Evolutionary conservation across 768 basidiomycete genomes (phyloP), one percentile per base, ranked within the genome.

Genomic region (Termitomyces sp.): DNA sequence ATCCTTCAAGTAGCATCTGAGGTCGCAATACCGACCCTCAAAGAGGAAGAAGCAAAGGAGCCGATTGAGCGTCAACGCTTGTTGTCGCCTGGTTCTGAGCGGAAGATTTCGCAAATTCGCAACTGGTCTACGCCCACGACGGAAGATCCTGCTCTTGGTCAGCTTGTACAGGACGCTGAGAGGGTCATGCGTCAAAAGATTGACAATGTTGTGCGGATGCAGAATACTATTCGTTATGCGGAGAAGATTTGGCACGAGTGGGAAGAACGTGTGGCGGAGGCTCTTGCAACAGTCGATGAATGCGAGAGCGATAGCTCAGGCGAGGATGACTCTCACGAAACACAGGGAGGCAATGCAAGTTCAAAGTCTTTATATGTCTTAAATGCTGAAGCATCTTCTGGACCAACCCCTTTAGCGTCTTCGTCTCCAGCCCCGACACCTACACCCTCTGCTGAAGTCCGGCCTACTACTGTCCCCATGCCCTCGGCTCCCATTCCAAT

Each of bases 201-300:
- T 64, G 95, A 96, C 73, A 94, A 90, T 66, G 92, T 98, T 53
- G 91, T 94, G 64, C 87, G 97, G 43, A 87, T 99, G 87, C 93
- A 96, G 74, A 97, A 96, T 70, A 98, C 95, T 20, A 95, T 99
- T 67, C 83, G 92, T 57, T 98, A 98, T 73, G 88, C 94, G 45
- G 97, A 98, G 79, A 96, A 96, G 77, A 92, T 97, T 36, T 88
- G 96, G 78, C 89, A 90, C 68, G 97, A 98, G 75, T 98, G 96
- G 96, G 91, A 98, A 74, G 90, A 92, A 69, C 87, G 85, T 67
- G 89, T 97, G 14, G 89, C 86, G 62, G 82, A 85, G 67, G 83
- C 81, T 46, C 74, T 96, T 38, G 82, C 82, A 4, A 76, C 77
- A 38, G 75, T 79, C 32, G 83, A 86, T 17, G 84, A 84, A 17